Percentiles rank a stretch among this genome's conserved stretches.
These are phyloP conservation scores for Verticillium klebahnii DNA, from an alignment of 2,329 filamentous ascomycete genomes.

Conservation along the genomic window DNA sequence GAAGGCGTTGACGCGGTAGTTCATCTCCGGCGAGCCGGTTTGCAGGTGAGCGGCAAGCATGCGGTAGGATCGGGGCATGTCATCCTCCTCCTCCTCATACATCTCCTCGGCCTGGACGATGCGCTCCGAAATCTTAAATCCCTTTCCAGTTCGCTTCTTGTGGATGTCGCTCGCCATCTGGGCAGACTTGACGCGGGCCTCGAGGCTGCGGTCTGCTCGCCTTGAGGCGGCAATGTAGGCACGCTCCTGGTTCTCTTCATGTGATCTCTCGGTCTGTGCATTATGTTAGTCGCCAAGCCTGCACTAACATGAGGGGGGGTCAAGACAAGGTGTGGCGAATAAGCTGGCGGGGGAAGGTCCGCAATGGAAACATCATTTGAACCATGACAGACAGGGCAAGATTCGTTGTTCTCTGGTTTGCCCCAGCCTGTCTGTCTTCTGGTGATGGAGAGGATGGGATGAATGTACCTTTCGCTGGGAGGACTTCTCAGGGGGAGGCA, in stretches of 20 bases:
- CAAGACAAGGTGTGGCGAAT: not conserved
- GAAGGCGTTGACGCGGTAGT: slow-evolving; percentile 51
- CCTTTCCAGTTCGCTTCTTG: slow-evolving; percentile 78
- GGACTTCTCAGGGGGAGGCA: slow-evolving; percentile 22
- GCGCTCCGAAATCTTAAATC: slow-evolving; percentile 75
- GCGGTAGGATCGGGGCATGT: slow-evolving; percentile 63
- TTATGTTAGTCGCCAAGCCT: not conserved
- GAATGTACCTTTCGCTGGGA: slow-evolving; percentile 21
- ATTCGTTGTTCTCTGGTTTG: not conserved
- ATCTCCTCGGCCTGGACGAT: slow-evolving; percentile 80
- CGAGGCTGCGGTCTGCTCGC: slow-evolving; percentile 78
- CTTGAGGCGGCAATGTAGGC: slow-evolving; percentile 91
- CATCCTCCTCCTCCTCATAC: slow-evolving; percentile 93
- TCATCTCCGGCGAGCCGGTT: slow-evolving; percentile 56
- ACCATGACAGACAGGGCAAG: not conserved
- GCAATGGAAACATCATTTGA: not conserved
- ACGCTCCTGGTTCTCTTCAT: slow-evolving; percentile 79
- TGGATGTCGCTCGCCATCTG: slow-evolving; percentile 86
- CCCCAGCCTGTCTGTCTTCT: too few relatives aligned
- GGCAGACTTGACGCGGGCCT: slow-evolving; percentile 84
- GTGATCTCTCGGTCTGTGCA: slow-evolving; percentile 64
- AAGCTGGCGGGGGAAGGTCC: not conserved
- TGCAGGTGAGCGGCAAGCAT: slow-evolving; percentile 59
- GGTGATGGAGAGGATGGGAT: not conserved
- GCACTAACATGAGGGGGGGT: not conserved